Evolutionary conservation across 1,139 yeast species (phyloP), one percentile per base, ranked within the genome.

Genomic region (Yamadazyma dendronema): DNA sequence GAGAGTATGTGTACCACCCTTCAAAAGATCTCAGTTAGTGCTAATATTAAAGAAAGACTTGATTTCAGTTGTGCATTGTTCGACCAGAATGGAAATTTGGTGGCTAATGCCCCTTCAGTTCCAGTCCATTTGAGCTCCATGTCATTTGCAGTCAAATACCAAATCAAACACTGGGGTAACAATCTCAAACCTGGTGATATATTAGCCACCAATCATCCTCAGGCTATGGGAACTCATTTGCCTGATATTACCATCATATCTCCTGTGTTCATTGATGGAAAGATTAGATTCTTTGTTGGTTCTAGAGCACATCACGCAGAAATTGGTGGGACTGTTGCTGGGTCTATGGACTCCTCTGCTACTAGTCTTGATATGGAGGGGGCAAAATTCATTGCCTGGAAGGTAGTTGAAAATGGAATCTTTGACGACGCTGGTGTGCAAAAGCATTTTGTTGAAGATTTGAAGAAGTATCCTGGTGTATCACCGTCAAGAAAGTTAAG

Each of bases 261-360:
- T 6, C 56, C 54, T n/a, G 50, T 49, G 12, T 51, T 45, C 33
- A 54, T 53, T 16, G 55, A 59, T 28, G 65, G 62, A 7, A 58
- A 57, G 25, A 70, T 79, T 29, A 68, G 74, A 28, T 80, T 80
- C 45, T 78, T 74, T 60, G 79, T 76, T 23, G 86, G 85, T 1
- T 70, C 84, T 3, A 62, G 86, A 31, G 86, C 84, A 10, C 86
- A 80, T 50, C 86, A 80, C 50, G 77, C 84, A 10, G 86, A 80
- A 49, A 79, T 80, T 49, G 86, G 86, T 28, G 85, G 86, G 19
- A 61, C 78, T 32, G 62, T 77, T 14, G 82, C 86, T 2, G 86
- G 86, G 1, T 79, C 85, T 1, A 76, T 78, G 76, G 81, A 83
- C 7, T 80, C 85, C 3, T 71, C 72, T 43, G 77, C 84, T 13